These are phyloP conservation scores for Hortaea werneckii DNA, from an alignment of 2,329 filamentous ascomycete species.

Conservation along the genomic window DNA sequence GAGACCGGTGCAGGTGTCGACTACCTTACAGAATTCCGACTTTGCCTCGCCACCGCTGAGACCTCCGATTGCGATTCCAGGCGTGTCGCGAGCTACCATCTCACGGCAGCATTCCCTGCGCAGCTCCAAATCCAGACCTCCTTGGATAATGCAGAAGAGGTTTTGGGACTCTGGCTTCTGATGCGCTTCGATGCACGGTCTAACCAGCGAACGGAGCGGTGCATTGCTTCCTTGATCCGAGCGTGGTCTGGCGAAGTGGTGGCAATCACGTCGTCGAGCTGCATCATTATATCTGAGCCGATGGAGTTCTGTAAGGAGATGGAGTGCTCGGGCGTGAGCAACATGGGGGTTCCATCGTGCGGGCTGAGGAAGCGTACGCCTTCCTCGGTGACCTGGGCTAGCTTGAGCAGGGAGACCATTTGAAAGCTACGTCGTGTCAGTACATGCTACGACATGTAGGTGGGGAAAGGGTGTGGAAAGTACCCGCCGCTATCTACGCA, in stretches of 20 bases:
- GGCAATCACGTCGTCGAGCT: constrained; percentile 93
- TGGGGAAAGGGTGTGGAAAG: background rate
- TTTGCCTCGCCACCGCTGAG: constrained; percentile 94
- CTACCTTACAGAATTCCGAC: constrained; percentile 75
- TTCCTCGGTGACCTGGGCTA: constrained; percentile 89
- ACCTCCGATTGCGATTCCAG: constrained; percentile 92
- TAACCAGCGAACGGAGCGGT: constrained; percentile 87
- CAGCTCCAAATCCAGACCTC: constrained; percentile 80
- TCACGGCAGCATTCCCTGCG: constrained; percentile 70
- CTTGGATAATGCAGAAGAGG: constrained; percentile 97
- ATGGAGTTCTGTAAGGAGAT: constrained; percentile 95
- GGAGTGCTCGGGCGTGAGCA: constrained; percentile 93
- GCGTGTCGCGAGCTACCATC: constrained; percentile 86
- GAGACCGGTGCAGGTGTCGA: constrained; percentile 72
- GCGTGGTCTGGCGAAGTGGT: constrained; percentile 84
- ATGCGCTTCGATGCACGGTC: constrained; percentile 92
- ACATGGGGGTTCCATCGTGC: constrained; percentile 90
- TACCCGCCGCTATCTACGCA: constrained; percentile 32
- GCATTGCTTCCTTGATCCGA: constrained; percentile 90
- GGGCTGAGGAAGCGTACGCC: constrained; percentile 93
- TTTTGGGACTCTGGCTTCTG: constrained; percentile 75
- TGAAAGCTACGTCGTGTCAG: constrained; percentile 61
- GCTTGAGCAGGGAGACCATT: constrained; percentile 92
- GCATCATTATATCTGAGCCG: constrained; percentile 98
- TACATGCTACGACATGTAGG: too few relatives aligned